Conservation (phyloP, 2,329 filamentous ascomycete species). For the Arachnomyces sp. region DNA sequence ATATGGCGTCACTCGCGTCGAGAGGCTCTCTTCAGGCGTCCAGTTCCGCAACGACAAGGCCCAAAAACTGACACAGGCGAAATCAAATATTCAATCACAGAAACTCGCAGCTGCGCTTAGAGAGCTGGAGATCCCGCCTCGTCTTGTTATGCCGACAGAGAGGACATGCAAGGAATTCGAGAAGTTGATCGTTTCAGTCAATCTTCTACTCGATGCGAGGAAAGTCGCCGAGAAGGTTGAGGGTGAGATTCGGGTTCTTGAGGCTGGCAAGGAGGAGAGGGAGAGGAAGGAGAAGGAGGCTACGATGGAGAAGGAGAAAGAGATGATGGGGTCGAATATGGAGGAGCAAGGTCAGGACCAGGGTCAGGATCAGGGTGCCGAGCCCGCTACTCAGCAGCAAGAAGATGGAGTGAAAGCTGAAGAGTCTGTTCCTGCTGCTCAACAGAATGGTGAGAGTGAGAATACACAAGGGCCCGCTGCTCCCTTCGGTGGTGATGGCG, state of each 20-base stretch:
- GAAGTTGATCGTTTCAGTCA: constrained; percentile 40
- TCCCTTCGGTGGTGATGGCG: constrained; percentile 32
- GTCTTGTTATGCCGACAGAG: constrained; percentile 44
- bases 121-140: constrained; percentile 40
- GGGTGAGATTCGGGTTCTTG: constrained; percentile 40
- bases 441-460: constrained; percentile 10
- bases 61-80: constrained; percentile 43
- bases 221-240: constrained; percentile 43
- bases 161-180: constrained; percentile 45
- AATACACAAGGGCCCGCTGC: constrained; percentile 19
- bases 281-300: constrained; percentile 30
- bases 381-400: no score
- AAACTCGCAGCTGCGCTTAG: constrained; percentile 41
- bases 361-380: constrained; percentile 1
- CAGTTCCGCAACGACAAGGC: constrained; percentile 68
- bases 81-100: constrained; percentile 43
- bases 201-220: constrained; percentile 40
- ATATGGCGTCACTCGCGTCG: constrained; percentile 79
- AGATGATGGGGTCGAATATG: constrained; percentile 3
- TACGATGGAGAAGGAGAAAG: constrained; percentile 29
- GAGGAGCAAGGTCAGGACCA: constrained; percentile 10
- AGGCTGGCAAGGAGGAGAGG: constrained; percentile 34
- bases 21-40: constrained; percentile 76
- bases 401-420: constrained; percentile 1
- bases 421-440: constrained; percentile 3